These are phyloP conservation scores for Solanum piurae DNA, from an alignment of 257 asterid species.

Conservation along the genomic window DNA sequence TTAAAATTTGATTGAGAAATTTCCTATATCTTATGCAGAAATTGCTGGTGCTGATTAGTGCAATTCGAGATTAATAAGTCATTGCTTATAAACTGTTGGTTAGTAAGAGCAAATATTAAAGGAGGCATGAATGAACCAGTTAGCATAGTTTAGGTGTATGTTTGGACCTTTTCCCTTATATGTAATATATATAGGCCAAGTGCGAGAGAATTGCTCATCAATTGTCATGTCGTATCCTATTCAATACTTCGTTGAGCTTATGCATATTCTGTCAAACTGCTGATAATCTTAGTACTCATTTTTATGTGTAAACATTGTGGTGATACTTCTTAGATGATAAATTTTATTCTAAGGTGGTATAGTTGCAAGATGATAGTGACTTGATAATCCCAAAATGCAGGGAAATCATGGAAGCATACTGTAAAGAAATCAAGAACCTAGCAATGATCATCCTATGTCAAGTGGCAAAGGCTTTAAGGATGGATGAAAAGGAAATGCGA, in stretches of 20 bases:
- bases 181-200: not conserved
- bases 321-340: not conserved
- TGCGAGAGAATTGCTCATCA: not conserved
- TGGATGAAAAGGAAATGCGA: conserved; percentile 26
- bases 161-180: not conserved
- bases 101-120: not conserved
- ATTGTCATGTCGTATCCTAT: too few relatives aligned
- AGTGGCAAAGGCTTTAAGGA: conserved; percentile 32
- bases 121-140: not conserved
- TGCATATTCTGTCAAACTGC: not conserved
- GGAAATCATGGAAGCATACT: conserved; percentile 27
- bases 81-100: not conserved
- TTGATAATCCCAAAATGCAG: conserved; percentile 9
- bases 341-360: not conserved
- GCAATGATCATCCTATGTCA: conserved; percentile 23
- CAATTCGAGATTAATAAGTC: not conserved
- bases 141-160: not conserved
- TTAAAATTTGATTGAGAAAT: not conserved
- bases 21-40: not conserved
- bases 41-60: not conserved
- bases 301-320: not conserved
- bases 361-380: not conserved
- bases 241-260: not conserved
- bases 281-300: not conserved
- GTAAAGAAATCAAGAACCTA: conserved; percentile 19